Evolutionary conservation across 1,139 yeast genomes (phyloP).

Genomic region (Suhomyces choctaworum): DNA sequence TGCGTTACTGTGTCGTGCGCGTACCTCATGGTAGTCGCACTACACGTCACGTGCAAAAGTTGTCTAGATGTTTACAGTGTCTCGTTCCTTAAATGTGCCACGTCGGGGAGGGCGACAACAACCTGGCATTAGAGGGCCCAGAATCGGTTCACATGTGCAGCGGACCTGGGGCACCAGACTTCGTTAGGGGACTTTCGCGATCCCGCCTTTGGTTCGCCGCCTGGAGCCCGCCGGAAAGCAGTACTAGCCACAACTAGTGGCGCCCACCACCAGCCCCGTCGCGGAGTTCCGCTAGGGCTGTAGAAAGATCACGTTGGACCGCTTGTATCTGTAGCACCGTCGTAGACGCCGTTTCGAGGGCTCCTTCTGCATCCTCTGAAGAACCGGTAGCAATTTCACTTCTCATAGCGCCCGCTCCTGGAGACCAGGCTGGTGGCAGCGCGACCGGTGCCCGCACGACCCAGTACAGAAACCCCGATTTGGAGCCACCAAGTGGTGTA

Average conservation of each 20-base stretch:
- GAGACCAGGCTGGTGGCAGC: no score
- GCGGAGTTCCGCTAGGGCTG: no score
- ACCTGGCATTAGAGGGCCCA: no score
- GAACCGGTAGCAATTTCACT: no score
- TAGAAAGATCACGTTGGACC: no score
- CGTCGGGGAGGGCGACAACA: neutral
- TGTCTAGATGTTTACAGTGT: slow-evolving; percentile 5
- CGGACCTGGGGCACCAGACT: neutral
- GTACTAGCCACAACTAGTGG: neutral
- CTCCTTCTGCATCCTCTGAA: no score
- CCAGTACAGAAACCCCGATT: neutral
- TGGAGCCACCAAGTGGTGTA: neutral
- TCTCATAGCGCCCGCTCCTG: no score
- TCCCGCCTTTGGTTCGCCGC: neutral
- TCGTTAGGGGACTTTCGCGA: slow-evolving; percentile 1
- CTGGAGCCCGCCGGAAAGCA: neutral
- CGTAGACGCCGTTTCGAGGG: no score
- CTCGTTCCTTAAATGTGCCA: slow-evolving; percentile 9
- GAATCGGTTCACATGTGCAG: no score
- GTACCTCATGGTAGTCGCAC: slow-evolving; percentile 1
- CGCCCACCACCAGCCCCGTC: no score
- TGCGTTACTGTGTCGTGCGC: slow-evolving; percentile 4
- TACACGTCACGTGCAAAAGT: slow-evolving; percentile 4
- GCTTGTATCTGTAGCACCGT: no score
- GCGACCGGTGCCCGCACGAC: neutral